phyloP scores from a whole-genome alignment of 140 eudicot genomes.

The Cichorium intybus region DNA sequence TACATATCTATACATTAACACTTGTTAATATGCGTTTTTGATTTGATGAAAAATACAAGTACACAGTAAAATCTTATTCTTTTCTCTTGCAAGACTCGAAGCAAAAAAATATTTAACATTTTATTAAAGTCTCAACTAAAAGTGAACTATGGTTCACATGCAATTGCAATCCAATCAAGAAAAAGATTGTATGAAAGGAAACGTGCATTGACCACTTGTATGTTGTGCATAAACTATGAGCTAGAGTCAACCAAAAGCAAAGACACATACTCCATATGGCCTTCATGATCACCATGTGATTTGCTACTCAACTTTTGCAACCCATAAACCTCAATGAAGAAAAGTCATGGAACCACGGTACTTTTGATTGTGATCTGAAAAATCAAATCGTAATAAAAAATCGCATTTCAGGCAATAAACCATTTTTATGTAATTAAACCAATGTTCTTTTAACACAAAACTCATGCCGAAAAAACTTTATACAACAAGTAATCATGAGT shows the following conservation, averaged over 20 bases:
- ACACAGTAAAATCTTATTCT: too few relatives aligned
- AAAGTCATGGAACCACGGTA: slow-evolving; percentile 9
- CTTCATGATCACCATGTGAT: slow-evolving; percentile 37
- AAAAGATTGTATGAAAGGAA: slow-evolving; percentile 20
- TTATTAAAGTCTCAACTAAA: slow-evolving; percentile 31
- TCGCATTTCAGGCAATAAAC: too few relatives aligned
- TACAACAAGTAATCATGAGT: too few relatives aligned
- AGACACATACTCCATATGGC: slow-evolving; percentile 24
- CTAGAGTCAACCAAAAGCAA: slow-evolving; percentile 9
- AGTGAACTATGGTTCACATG: slow-evolving; percentile 30
- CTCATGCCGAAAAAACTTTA: too few relatives aligned
- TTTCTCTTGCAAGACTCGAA: too few relatives aligned
- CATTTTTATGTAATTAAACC: too few relatives aligned
- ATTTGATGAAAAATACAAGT: too few relatives aligned
- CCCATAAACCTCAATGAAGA: slow-evolving; percentile 7
- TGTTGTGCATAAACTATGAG: slow-evolving; percentile 4
- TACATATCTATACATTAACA: too few relatives aligned
- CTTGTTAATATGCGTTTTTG: too few relatives aligned
- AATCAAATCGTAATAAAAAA: too few relatives aligned
- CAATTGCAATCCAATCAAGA: slow-evolving; percentile 19
- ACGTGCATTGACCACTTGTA: slow-evolving; percentile 18
- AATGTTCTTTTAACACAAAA: too few relatives aligned
- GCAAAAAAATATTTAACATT: not conserved
- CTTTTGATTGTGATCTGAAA: not conserved
- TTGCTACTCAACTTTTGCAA: slow-evolving; percentile 26